Percentiles rank a stretch among this genome's conserved stretches.
Evolutionary conservation across 192 early-diverging fungal genomes (phyloP).

Genomic region (Thoreauomyces humboldtii): DNA sequence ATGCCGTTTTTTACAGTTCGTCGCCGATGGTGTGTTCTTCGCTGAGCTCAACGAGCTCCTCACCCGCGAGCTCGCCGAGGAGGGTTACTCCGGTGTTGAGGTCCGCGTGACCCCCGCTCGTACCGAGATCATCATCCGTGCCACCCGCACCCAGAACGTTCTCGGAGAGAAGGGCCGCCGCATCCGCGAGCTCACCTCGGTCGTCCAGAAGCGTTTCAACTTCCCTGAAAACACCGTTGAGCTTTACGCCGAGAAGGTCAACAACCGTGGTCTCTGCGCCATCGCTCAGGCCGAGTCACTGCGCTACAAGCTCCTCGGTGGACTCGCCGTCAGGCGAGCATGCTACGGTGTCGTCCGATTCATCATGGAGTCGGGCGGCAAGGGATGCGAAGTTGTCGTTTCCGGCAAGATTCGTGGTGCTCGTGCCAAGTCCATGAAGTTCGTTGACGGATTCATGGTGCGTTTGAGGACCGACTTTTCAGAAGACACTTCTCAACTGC

Average conservation of each 20-base stretch:
- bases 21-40: constrained; percentile 99
- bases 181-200: constrained; percentile 95
- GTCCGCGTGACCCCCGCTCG: constrained; percentile 98
- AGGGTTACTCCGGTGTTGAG: constrained; percentile 99
- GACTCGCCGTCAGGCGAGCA: constrained; percentile 93
- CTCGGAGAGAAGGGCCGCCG: constrained; percentile 98
- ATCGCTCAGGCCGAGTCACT: constrained; percentile 98
- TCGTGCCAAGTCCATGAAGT: constrained; percentile 99
- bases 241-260: constrained; percentile 97
- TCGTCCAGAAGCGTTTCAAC: constrained; percentile 99
- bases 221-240: constrained; percentile 98
- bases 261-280: constrained; percentile 95
- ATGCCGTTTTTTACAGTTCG: constrained; percentile 62
- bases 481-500: no score
- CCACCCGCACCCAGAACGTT: constrained; percentile 96
- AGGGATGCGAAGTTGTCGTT: constrained; percentile 98
- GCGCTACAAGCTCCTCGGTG: constrained; percentile 95
- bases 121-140: constrained; percentile 99
- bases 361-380: constrained; percentile 98
- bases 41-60: constrained; percentile 99
- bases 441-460: constrained; percentile 97
- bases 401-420: constrained; percentile 99
- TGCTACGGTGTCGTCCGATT: constrained; percentile 98
- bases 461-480: no score
- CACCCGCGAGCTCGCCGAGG: constrained; percentile 91